Base-by-base conservation (phyloP, 805 yeast genomes). In the Sugiyamaella lignohabitans region DNA sequence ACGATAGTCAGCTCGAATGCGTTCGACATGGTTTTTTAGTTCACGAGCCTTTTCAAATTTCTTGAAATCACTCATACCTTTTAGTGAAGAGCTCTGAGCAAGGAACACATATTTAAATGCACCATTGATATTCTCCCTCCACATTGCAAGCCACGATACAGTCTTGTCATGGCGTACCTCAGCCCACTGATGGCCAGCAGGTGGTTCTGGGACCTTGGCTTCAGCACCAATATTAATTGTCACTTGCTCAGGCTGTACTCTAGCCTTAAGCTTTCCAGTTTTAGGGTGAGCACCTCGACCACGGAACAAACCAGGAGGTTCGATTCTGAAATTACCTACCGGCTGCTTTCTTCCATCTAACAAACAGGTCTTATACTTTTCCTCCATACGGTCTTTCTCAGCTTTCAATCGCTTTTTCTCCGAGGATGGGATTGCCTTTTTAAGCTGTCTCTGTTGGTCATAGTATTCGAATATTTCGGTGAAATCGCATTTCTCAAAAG, bases 251-350 rank as follows among this genome's bases (percentile, higher is more conserved):
- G 98, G 96, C 45, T 65, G 65, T 14, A 91, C 96, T 53, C 98
- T 75, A 58, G 82, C 78, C 63, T 91, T 91, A 48, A 88, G 67
- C 61, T 83, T 86, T 38, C 98, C 98, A 1, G 97, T 89, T 64
- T 85, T 87, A 16, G 98, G 98, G 64, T 89, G 98, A 0, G 91
- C 88, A 59, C 97, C 98, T 65, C 98, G 84, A 38, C 98, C 98
- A 65, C 97, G 75, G 62, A 89, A 91, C 46, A 91, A 69, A 1
- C 95, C 97, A 0, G 98, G 98, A 27, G 98, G 98, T 71, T 91
- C 98, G 42, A 91, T 82, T 60, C 91, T 73, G 64, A 91, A 91
- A 62, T 91, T 91, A 20, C 97, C 97, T 24, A 91, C 94, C 57
- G 82, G 89, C 60, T 91, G 96, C 58, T 77, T 83, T 55, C 95